phyloP scores from a whole-genome alignment of 1,139 yeast species.

The Meyerozyma guilliermondii region DNA sequence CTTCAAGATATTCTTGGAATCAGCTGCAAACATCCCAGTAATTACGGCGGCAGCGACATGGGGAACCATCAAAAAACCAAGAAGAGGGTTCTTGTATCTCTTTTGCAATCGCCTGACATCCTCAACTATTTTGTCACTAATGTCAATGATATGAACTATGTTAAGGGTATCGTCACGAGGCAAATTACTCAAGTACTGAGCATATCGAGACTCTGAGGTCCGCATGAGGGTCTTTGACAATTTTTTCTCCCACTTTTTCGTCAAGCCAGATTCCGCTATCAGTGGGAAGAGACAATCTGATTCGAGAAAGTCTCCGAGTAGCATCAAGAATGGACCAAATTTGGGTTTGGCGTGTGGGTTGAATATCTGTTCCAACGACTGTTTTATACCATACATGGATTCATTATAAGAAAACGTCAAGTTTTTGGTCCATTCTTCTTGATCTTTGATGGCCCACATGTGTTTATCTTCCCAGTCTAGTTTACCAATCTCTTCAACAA shows the following conservation, averaged over 20 bases:
- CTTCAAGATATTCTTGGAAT: conserved; percentile 54
- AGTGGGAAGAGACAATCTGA: conserved; percentile 40
- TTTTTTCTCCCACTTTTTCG: conserved; percentile 48
- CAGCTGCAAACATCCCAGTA: conserved; percentile 59
- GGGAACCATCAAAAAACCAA: conserved; percentile 55
- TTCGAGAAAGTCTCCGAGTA: conserved; percentile 50
- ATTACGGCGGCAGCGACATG: conserved; percentile 52
- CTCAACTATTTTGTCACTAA: conserved; percentile 51
- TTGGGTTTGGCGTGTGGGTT: conserved; percentile 50
- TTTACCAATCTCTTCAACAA: conserved; percentile 28
- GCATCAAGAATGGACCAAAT: conserved; percentile 49
- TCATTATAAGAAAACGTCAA: conserved; percentile 45
- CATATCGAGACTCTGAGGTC: conserved; percentile 57
- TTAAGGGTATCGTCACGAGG: conserved; percentile 63
- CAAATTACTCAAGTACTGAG: conserved; percentile 48
- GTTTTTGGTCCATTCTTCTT: conserved; percentile 47
- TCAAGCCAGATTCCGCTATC: conserved; percentile 33
- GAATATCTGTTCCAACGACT: conserved; percentile 41
- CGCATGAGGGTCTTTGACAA: conserved; percentile 45
- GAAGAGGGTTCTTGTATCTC: conserved; percentile 54
- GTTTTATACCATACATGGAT: conserved; percentile 43
- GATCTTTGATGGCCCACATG: conserved; percentile 47
- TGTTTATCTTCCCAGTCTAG: conserved; percentile 31
- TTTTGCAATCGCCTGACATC: conserved; percentile 53
- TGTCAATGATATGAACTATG: conserved; percentile 52